phyloP scores from a whole-genome alignment of 2,329 filamentous ascomycete species.

The Coniochaeta sp. region DNA sequence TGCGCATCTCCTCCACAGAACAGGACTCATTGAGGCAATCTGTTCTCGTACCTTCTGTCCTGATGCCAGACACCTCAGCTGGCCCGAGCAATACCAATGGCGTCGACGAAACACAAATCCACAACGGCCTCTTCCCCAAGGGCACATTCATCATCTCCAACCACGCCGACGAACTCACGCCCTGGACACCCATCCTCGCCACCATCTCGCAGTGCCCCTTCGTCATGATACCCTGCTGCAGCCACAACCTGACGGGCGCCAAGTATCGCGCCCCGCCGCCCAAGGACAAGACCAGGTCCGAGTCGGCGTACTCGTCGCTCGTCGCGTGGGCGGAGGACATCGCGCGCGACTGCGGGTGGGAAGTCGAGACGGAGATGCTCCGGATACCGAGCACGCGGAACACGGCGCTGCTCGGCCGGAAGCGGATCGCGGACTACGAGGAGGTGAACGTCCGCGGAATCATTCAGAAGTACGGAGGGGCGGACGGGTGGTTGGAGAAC shows the following conservation, averaged over 20 bases:
- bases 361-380: constrained; percentile 75
- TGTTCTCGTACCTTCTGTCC: constrained; percentile 41
- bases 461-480: constrained; percentile 46
- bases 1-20: constrained; percentile 8
- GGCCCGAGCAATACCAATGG: not conserved
- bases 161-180: constrained; percentile 91
- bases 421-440: constrained; percentile 18
- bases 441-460: constrained; percentile 35
- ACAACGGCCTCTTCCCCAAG: constrained; percentile 59
- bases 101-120: constrained; percentile 20
- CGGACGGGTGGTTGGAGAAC: constrained; percentile 50
- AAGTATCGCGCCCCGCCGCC: constrained; percentile 61
- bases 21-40: constrained; percentile 33
- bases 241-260: constrained; percentile 73
- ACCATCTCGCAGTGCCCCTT: constrained; percentile 71
- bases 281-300: constrained; percentile 37
- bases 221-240: constrained; percentile 92
- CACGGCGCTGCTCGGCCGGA: constrained; percentile 67
- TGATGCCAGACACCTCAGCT: constrained; percentile 12
- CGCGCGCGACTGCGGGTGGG: constrained; percentile 65
- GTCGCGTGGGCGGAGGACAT: constrained; percentile 71
- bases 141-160: constrained; percentile 94
- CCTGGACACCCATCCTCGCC: constrained; percentile 89
- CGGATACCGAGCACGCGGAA: constrained; percentile 91
- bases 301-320: constrained; percentile 75